phyloP scores from a whole-genome alignment of 331 rosid genomes.

The Saraca asoca region DNA sequence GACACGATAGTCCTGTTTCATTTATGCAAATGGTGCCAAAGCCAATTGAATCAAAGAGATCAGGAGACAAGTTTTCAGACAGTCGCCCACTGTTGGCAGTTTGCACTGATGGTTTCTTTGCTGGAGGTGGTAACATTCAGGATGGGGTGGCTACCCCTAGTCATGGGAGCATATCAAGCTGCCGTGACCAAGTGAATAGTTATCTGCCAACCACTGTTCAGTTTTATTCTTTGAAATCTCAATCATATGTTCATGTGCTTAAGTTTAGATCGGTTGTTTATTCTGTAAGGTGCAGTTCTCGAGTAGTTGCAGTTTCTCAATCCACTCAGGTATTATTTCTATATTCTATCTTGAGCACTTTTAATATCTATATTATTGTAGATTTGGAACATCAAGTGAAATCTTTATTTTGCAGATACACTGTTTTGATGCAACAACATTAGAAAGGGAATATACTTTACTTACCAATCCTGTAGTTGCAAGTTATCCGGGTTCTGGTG shows the following conservation, averaged over 20 bases:
- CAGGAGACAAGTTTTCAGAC: constrained; percentile 67
- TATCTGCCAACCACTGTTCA: constrained; percentile 73
- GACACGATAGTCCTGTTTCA: constrained; percentile 82
- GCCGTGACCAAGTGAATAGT: constrained; percentile 60
- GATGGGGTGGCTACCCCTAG: constrained; percentile 47
- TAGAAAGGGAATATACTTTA: constrained; percentile 80
- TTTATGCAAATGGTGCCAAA: constrained; percentile 90
- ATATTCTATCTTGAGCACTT: neutral
- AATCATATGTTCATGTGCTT: constrained; percentile 74
- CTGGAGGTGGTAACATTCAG: constrained; percentile 57
- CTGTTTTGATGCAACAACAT: constrained; percentile 72
- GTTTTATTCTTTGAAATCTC: constrained; percentile 86
- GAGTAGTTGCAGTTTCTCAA: constrained; percentile 77
- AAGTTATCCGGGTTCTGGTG: constrained; percentile 69
- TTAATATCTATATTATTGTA: constrained; percentile 17
- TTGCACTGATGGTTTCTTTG: constrained; percentile 71
- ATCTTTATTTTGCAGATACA: constrained; percentile 68
- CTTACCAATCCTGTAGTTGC: constrained; percentile 72
- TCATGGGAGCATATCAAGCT: constrained; percentile 50
- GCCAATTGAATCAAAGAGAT: constrained; percentile 61
- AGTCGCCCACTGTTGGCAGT: constrained; percentile 74
- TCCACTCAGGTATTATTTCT: constrained; percentile 72
- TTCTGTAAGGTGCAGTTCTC: constrained; percentile 89
- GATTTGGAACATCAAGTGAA: neutral
- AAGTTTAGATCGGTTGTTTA: constrained; percentile 88